Conservation (phyloP, 2,329 filamentous ascomycete genomes). For the Stagonosporopsis cucurbitacearum region DNA sequence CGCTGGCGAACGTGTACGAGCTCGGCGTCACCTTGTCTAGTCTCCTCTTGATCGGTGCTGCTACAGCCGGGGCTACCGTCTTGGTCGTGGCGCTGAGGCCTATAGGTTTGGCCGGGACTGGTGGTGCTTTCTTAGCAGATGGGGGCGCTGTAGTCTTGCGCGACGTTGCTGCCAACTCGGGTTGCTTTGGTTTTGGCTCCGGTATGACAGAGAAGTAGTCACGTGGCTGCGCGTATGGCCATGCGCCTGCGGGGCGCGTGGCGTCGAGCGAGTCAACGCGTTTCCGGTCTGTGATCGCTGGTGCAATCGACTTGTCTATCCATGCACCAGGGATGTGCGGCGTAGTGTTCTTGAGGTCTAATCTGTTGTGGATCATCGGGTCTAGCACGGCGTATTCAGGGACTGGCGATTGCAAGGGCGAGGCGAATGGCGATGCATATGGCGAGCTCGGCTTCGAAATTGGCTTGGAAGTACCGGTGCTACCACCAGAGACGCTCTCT, state of each 20-base stretch:
- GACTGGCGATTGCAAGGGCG: constrained; percentile 35
- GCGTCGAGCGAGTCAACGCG: constrained; percentile 33
- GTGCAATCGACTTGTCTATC: neutral
- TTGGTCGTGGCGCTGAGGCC: constrained; percentile 1
- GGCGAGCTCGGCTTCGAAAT: constrained; percentile 27
- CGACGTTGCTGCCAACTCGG: constrained; percentile 23
- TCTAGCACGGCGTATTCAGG: constrained; percentile 35
- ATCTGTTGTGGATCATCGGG: constrained; percentile 19
- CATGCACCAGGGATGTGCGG: neutral
- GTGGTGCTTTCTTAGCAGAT: constrained; percentile 7
- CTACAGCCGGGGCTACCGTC: neutral
- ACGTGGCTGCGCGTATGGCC: constrained; percentile 17
- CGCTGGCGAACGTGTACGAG: constrained; percentile 53
- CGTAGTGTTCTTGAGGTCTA: constrained; percentile 4
- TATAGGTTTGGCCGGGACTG: constrained; percentile 13
- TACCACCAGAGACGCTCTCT: constrained; percentile 33
- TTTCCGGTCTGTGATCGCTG: constrained; percentile 12
- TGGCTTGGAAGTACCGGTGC: constrained; percentile 26
- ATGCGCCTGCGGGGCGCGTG: constrained; percentile 14
- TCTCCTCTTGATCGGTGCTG: constrained; percentile 30
- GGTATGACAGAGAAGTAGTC: constrained; percentile 21
- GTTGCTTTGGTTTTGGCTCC: constrained; percentile 24
- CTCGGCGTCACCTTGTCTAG: constrained; percentile 49
- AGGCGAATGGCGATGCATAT: constrained; percentile 32
- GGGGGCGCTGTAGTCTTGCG: constrained; percentile 7